A percentile compares a stretch with the other conserved stretches of the same genome.
Evolutionary conservation across 805 yeast species (phyloP).

Genomic region (Lipomyces starkeyi): DNA sequence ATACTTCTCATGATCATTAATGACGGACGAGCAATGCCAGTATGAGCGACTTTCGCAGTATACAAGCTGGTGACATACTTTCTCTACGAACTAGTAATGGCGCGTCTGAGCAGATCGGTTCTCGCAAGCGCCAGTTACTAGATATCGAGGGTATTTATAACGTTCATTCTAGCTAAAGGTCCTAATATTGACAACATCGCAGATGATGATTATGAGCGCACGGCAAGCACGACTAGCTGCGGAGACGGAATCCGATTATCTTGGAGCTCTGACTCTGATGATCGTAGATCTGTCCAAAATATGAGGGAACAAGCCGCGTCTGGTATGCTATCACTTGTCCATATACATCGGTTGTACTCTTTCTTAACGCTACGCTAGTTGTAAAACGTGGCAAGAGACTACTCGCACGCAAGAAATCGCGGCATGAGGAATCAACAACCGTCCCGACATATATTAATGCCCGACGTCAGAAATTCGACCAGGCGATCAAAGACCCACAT

Average conservation of each 20-base stretch:
- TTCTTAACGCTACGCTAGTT: not conserved
- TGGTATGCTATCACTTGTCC: not conserved
- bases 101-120: not conserved
- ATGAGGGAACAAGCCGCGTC: not conserved
- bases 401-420: not conserved
- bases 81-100: not conserved
- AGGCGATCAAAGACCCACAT: not conserved
- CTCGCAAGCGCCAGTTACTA: not conserved
- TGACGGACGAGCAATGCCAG: not conserved
- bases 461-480: constrained; percentile 4
- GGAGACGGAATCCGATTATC: constrained; percentile 1
- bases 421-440: not conserved
- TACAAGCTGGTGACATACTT: not conserved
- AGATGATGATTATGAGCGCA: not conserved
- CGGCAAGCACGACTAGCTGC: not conserved
- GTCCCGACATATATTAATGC: not conserved
- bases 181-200: not conserved
- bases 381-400: not conserved
- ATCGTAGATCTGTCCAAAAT: not conserved
- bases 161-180: not conserved
- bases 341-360: not conserved
- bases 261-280: constrained; percentile 7
- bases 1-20: not conserved
- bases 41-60: not conserved
- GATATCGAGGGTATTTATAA: not conserved